These are phyloP conservation scores for Ilyonectria sp. DNA, from an alignment of 2,329 filamentous ascomycete genomes.

Conservation along the genomic window DNA sequence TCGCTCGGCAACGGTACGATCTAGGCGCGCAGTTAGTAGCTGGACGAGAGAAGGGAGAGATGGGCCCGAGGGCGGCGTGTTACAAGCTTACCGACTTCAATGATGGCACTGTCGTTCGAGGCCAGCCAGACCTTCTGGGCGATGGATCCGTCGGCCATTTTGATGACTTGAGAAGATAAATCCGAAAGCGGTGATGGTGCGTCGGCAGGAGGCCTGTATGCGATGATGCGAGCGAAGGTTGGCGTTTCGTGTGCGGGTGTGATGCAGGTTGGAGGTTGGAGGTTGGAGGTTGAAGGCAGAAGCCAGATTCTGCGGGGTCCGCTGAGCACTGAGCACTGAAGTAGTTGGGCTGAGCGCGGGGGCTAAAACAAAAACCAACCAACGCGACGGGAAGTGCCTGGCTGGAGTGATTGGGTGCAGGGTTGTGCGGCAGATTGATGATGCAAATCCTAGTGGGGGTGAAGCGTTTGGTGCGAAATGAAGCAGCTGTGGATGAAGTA, in stretches of 20 bases:
- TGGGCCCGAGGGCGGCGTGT: slow-evolving; percentile 25
- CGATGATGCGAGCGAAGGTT: slow-evolving; percentile 13
- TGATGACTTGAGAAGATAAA: slow-evolving; percentile 32
- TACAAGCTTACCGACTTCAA: slow-evolving; percentile 62
- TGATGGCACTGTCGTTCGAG: slow-evolving; percentile 66
- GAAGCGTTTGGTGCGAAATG: background rate
- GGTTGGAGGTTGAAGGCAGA: slow-evolving; percentile 34
- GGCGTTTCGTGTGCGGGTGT: slow-evolving; percentile 29
- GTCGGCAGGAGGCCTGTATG: slow-evolving; percentile 1
- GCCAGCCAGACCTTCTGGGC: slow-evolving; percentile 63
- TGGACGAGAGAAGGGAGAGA: slow-evolving; percentile 24
- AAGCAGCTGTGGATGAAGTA: background rate
- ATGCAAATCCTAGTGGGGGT: background rate
- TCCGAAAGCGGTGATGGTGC: slow-evolving; percentile 1
- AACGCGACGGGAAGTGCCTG: slow-evolving; percentile 19
- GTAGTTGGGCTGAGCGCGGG: slow-evolving; percentile 28
- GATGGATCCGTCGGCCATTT: slow-evolving; percentile 55
- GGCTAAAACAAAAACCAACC: slow-evolving; percentile 23
- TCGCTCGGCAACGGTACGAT: slow-evolving; percentile 88
- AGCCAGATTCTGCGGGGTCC: slow-evolving; percentile 47
- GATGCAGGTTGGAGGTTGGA: slow-evolving; percentile 46
- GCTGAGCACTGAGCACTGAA: slow-evolving; percentile 25
- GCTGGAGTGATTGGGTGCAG: background rate
- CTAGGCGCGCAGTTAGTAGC: slow-evolving; percentile 58
- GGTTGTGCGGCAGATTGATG: slow-evolving; percentile 1